Conservation (phyloP, 108 stramenopile species). For the Skeletonema costatum region DNA sequence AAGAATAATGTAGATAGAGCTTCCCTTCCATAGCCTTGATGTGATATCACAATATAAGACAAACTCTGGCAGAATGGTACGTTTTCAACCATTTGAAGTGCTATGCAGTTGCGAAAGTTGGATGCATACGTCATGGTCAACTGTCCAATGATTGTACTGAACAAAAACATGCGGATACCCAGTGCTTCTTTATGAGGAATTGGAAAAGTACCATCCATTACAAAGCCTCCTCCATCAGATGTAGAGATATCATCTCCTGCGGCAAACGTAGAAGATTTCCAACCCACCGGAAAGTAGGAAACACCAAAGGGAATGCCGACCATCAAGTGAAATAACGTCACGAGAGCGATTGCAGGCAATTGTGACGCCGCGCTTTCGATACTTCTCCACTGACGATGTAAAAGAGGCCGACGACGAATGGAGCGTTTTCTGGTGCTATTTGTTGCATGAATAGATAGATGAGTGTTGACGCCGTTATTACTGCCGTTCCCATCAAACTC, state of each 20-base stretch:
- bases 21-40: conserved; percentile 69
- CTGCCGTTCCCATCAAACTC: not conserved
- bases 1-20: conserved; percentile 80
- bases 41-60: conserved; percentile 54
- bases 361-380: conserved; percentile 33
- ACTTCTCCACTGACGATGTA: conserved; percentile 1
- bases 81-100: conserved; percentile 88
- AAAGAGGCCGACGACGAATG: conserved; percentile 4
- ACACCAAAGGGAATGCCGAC: conserved; percentile 79
- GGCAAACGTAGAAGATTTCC: conserved; percentile 39
- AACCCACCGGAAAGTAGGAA: conserved; percentile 45
- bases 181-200: conserved; percentile 73
- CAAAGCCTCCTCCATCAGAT: conserved; percentile 17
- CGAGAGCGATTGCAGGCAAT: conserved; percentile 55
- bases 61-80: conserved; percentile 79
- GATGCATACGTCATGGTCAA: conserved; percentile 60
- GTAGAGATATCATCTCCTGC: conserved; percentile 6
- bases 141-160: conserved; percentile 72
- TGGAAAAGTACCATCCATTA: conserved; percentile 34
- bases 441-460: not conserved
- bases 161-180: conserved; percentile 83
- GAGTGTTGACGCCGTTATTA: not conserved
- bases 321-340: conserved; percentile 68
- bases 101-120: conserved; percentile 68
- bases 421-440: not conserved